phyloP scores from a whole-genome alignment of 139 green algal genomes.

The Coelastrella sp. region DNA sequence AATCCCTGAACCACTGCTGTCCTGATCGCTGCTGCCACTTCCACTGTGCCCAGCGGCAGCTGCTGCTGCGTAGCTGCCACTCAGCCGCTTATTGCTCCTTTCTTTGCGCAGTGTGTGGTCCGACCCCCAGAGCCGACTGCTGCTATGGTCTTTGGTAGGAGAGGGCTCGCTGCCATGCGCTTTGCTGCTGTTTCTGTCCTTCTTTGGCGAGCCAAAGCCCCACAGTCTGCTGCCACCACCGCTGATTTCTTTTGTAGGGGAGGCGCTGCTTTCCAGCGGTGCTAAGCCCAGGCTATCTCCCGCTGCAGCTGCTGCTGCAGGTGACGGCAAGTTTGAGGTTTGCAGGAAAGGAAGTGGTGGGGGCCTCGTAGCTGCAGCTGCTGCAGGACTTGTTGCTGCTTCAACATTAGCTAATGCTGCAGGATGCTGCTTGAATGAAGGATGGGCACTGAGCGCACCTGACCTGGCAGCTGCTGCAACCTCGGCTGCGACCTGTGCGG shows the following conservation, averaged over 20 bases:
- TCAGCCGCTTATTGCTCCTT: not conserved
- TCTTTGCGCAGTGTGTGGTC: not conserved
- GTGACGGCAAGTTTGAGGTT: not conserved
- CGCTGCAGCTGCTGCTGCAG: not conserved
- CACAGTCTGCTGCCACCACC: not conserved
- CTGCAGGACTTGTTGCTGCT: not conserved
- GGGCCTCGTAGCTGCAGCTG: not conserved
- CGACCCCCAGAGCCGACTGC: not conserved
- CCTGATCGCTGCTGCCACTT: not conserved
- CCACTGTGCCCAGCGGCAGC: not conserved
- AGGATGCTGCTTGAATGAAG: not conserved
- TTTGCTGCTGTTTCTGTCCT: not conserved
- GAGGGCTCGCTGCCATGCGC: not conserved
- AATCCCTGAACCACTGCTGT: too few species aligned
- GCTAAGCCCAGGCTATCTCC: not conserved
- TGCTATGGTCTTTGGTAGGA: not conserved
- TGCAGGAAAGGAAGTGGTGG: not conserved
- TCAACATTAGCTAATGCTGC: not conserved
- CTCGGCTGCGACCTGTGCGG: slow-evolving; percentile 1
- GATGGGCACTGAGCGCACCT: not conserved
- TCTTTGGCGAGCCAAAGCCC: not conserved
- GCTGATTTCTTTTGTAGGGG: not conserved
- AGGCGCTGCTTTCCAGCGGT: not conserved
- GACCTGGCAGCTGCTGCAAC: not conserved
- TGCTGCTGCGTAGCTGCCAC: not conserved